Conservation (phyloP, 1,284 basidiomycete species). For the Ganoderma boninense region DNA sequence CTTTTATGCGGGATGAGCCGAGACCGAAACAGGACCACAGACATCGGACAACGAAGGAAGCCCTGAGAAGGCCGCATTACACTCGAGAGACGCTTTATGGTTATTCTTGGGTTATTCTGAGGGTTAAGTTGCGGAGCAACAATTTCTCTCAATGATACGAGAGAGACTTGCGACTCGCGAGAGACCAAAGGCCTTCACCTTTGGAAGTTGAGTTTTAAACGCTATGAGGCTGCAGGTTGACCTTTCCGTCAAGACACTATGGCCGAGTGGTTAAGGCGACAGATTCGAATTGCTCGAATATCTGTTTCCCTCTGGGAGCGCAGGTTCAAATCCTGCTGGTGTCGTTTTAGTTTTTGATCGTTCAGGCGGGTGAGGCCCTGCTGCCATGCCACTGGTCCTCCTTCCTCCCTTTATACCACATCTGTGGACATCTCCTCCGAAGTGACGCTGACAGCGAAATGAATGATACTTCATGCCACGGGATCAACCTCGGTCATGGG, state of each 20-base stretch:
- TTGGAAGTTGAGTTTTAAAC: too few relatives aligned
- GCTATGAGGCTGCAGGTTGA: not conserved
- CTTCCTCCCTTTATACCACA: not conserved
- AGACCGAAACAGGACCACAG: not conserved
- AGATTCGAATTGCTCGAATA: conserved; percentile 25
- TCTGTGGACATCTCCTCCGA: not conserved
- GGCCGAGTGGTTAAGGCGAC: conserved; percentile 33
- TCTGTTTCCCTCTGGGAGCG: conserved; percentile 30
- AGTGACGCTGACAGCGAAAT: not conserved
- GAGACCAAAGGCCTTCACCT: too few relatives aligned
- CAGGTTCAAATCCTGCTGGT: conserved; percentile 32
- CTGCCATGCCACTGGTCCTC: too few relatives aligned
- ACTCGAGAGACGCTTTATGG: too few relatives aligned
- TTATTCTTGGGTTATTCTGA: too few relatives aligned
- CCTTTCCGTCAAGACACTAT: conserved; percentile 15
- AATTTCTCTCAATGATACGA: too few relatives aligned
- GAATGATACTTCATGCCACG: not conserved
- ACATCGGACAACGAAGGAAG: too few relatives aligned
- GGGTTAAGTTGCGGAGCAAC: too few relatives aligned
- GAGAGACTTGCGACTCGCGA: too few relatives aligned
- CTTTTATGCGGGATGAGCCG: not conserved
- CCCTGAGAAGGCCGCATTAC: too few relatives aligned
- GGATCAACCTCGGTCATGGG: not conserved
- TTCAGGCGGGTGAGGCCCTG: not conserved
- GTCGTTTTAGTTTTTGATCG: conserved; percentile 11